phyloP scores from a whole-genome alignment of 2,329 filamentous ascomycete genomes.

The Trichoderma sp. region DNA sequence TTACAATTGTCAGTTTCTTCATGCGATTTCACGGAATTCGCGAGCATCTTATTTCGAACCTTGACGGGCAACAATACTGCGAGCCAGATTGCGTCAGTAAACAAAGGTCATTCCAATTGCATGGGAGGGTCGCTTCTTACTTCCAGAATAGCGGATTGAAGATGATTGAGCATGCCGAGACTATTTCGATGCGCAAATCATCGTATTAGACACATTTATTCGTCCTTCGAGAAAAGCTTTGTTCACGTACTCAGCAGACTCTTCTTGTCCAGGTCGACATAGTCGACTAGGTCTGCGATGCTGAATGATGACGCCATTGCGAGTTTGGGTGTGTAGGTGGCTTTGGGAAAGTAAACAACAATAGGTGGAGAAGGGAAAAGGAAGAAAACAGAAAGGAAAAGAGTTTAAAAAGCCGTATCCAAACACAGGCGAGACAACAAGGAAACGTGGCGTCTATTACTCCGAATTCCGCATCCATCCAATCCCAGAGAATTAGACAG shows the following conservation, averaged over 20 bases:
- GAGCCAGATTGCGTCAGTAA: slow-evolving; percentile 41
- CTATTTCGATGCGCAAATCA: slow-evolving; percentile 49
- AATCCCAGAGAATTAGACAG: background rate
- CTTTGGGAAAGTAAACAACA: background rate
- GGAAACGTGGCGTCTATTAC: slow-evolving; percentile 19
- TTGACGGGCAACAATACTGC: slow-evolving; percentile 79
- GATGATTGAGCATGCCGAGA: slow-evolving; percentile 77
- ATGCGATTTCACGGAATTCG: background rate
- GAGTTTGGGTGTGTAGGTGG: background rate
- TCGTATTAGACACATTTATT: slow-evolving; percentile 20
- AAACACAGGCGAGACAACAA: background rate
- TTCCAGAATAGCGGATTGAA: slow-evolving; percentile 99
- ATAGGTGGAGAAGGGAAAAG: background rate
- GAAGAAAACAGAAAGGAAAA: background rate
- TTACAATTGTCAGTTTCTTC: slow-evolving; percentile 30
- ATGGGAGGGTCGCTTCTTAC: slow-evolving; percentile 59
- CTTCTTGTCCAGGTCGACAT: slow-evolving; percentile 69
- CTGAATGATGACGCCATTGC: slow-evolving; percentile 42
- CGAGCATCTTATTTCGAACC: slow-evolving; percentile 51
- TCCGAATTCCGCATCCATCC: background rate
- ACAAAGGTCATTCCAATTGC: background rate
- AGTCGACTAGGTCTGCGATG: slow-evolving; percentile 55
- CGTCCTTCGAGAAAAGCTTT: background rate
- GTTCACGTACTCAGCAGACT: slow-evolving; percentile 65
- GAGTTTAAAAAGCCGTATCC: background rate